Percentiles rank a stretch among this genome's conserved stretches.
Conservation (phyloP, 2,329 filamentous ascomycete species). For the Incumbomyces delicatus region DNA sequence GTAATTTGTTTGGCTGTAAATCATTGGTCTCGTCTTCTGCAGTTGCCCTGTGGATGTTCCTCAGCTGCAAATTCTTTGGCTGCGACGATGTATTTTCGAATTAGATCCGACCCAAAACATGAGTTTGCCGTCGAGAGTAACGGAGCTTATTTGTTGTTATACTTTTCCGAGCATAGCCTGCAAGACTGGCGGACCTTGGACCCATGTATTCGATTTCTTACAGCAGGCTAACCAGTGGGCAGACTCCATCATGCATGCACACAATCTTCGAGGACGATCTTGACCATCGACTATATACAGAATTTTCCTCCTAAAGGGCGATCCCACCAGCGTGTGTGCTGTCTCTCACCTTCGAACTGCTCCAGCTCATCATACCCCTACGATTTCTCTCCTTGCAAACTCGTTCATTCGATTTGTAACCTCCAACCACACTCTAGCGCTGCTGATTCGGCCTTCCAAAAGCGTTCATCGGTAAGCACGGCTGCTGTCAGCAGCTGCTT, state of each 20-base stretch:
- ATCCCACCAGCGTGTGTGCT: neutral
- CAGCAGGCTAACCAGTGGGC: slow-evolving; percentile 1
- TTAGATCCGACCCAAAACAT: slow-evolving; percentile 14
- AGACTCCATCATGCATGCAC: neutral
- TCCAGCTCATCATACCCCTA: no score
- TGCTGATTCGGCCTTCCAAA: no score
- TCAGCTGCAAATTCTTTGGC: slow-evolving; percentile 18
- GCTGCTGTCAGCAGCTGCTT: no score
- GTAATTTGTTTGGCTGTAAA: slow-evolving; percentile 10
- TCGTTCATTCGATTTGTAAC: no score
- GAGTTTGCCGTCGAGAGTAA: slow-evolving; percentile 13
- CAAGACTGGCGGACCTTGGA: neutral
- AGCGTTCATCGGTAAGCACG: no score
- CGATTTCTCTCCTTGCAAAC: no score
- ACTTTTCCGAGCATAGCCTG: slow-evolving; percentile 15
- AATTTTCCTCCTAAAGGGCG: neutral
- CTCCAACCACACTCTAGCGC: no score
- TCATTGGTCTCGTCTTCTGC: slow-evolving; percentile 18
- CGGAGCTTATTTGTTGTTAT: slow-evolving; percentile 16
- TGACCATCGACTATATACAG: slow-evolving; percentile 4
- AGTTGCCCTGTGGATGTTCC: slow-evolving; percentile 16
- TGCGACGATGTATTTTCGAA: slow-evolving; percentile 14
- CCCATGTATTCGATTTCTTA: slow-evolving; percentile 7
- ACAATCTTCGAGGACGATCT: slow-evolving; percentile 3
- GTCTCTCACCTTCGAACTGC: no score